Base-by-base conservation (phyloP, 108 stramenopile species). In the Aurantiochytrium sp. region DNA sequence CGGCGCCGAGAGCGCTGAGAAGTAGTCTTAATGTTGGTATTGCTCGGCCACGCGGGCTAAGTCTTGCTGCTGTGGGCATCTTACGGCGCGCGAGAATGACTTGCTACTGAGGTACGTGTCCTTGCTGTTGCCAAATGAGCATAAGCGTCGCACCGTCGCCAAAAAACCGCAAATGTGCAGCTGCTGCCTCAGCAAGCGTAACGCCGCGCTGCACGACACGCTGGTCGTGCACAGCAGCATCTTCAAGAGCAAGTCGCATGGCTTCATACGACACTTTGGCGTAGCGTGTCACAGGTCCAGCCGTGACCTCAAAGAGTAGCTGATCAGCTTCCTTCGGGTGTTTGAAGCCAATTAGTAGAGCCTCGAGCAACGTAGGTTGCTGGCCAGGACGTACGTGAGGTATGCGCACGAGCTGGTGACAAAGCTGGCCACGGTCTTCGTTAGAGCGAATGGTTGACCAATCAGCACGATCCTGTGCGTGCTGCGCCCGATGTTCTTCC, bases 221-320 rank as follows among this genome's bases (percentile, higher is more conserved):
- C 10, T 8, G 25, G 64, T 23, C 25, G 14, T 69, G 14, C 8
- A 69, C 76, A 6, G 76, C 12, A 18, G 76, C 76, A 6, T 47
- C 5, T 18, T 83, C 76, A 23, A 83, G 45, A 12, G 76, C 76
- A 25, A 25, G 49, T 23, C 51, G 45, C 76, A 83, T 83, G 45
- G n/a, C 51, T 6, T 12, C 76, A 23, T 83, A 83, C n/a, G 76
- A 83, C 1, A 83, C 76, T 35, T 83, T 47, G 25, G 76, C 76
- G 23, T 83, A 83, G 8, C 76, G 76, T 53, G 76, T 83, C n/a
- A 83, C 25, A 6, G 45, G 45, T 12, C 51, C 76, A 6, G 28
- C 76, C 49, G 76, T 53, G 76, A 83, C 76, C 51, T 83, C 76
- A 28, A 83, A 83, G 51, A 83, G 45, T 1, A 83, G 76, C 76